Evolutionary conservation across 148 eudicot species (phyloP), one percentile per base, ranked within the genome.

Genomic region (Talinum fruticosum): DNA sequence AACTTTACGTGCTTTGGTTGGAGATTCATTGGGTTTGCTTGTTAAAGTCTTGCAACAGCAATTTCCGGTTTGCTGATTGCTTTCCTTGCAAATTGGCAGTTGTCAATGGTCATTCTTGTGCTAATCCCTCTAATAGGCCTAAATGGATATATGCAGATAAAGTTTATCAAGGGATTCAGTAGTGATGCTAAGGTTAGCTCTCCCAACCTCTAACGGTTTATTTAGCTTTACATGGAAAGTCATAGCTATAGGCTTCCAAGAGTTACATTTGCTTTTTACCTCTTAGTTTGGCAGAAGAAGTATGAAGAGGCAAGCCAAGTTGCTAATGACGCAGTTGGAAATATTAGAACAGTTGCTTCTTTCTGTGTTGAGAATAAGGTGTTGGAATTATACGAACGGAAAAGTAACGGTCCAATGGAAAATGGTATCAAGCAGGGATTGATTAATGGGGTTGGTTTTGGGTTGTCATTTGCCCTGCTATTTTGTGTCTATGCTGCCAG

Each of bases 291-390:
- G 79, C 81, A 88, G 91, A 69, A 69, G 45, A 82, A 81, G 88
- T 88, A 88, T 44, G 90, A 88, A 83, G 86, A 88, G 76, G 94
- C 94, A 21, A 90, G 91, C 83, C 93, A 90, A 83, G 85, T 90
- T 59, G 93, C 93, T 4, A 90, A 79, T 79, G 93, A 90, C 70
- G 93, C 93, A 6, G 91, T 88, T 14, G 89, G 91, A 71, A 87
- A 87, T 82, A 90, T 90, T 66, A 87, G 91, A 67, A 90, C 94
- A 29, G 84, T 90, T 24, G 91, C 94, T 73, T 90, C 93, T 54
- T 90, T 87, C 82, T 88, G 89, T 30, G 86, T 89, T 0, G 88
- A 89, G 82, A 89, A 89, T 62, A 86, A 84, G 77, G 85, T 89
- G 4, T 77, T 87, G 81, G 71, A 86, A 35, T 66, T 88, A 14